phyloP scores from a whole-genome alignment of 345 rosid genomes.

The Bruguiera gymnorhiza region DNA sequence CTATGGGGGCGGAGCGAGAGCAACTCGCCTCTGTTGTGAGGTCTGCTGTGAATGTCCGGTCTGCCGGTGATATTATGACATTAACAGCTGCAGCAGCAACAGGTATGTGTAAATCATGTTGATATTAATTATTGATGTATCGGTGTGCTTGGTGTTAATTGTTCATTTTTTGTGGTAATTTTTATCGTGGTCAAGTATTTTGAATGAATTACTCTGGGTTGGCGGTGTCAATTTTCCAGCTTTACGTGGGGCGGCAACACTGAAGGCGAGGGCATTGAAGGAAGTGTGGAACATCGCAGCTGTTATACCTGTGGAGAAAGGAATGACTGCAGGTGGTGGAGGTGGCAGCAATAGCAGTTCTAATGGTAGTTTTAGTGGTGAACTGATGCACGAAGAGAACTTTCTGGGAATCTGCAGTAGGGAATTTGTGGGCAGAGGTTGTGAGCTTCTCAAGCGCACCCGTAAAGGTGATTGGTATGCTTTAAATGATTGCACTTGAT shows the following conservation, averaged over 20 bases:
- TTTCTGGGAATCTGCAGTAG: constrained; percentile 83
- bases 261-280: constrained; percentile 79
- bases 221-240: constrained; percentile 36
- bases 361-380: constrained; percentile 76
- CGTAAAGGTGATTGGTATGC: constrained; percentile 57
- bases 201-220: neutral
- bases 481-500: neutral
- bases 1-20: constrained; percentile 91
- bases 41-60: constrained; percentile 86
- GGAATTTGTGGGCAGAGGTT: constrained; percentile 86
- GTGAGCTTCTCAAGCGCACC: constrained; percentile 92
- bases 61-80: constrained; percentile 84
- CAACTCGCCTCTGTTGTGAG: constrained; percentile 69
- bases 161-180: too few species aligned
- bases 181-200: neutral
- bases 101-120: constrained; percentile 28
- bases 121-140: too few species aligned
- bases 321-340: constrained; percentile 34
- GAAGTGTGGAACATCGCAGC: constrained; percentile 98
- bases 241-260: constrained; percentile 80
- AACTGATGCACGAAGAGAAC: constrained; percentile 81
- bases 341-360: constrained; percentile 67
- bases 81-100: constrained; percentile 92
- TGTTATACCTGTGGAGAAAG: constrained; percentile 87
- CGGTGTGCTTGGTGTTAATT: too few species aligned